A percentile compares a stretch with the other conserved stretches of the same genome.
phyloP scores from a whole-genome alignment of 176 grass and related monocot species.

The Ampelocalamus luodianensis region DNA sequence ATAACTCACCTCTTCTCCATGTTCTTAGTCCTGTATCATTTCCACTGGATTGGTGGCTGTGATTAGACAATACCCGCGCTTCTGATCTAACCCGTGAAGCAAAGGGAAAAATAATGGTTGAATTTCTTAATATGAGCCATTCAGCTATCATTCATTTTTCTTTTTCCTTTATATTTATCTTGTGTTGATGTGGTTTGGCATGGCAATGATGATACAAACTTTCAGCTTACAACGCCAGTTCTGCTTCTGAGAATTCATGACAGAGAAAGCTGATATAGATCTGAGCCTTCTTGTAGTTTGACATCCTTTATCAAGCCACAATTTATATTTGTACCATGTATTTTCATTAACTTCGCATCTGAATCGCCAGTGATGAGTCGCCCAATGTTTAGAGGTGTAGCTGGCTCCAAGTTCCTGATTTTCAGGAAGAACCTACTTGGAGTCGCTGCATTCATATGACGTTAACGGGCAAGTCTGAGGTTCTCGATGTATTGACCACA shows the following conservation, averaged over 20 bases:
- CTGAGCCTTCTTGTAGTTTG: slow-evolving; percentile 29
- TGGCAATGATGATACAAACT: slow-evolving; percentile 53
- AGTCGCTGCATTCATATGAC: slow-evolving; percentile 41
- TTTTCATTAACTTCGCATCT: neutral
- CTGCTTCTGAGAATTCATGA: slow-evolving; percentile 88
- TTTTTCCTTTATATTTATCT: neutral
- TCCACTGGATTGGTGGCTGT: slow-evolving; percentile 30
- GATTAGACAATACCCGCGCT: slow-evolving; percentile 63
- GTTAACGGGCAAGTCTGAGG: slow-evolving; percentile 30
- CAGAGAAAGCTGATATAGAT: slow-evolving; percentile 51
- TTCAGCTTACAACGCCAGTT: slow-evolving; percentile 63
- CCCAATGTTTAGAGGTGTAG: slow-evolving; percentile 35
- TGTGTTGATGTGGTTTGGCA: neutral
- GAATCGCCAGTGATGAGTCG: neutral
- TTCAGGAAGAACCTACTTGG: slow-evolving; percentile 63
- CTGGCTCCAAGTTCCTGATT: slow-evolving; percentile 45
- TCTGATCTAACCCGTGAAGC: slow-evolving; percentile 63
- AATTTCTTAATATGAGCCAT: slow-evolving; percentile 77
- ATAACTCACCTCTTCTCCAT: neutral
- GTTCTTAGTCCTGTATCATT: neutral
- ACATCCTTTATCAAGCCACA: neutral
- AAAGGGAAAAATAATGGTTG: slow-evolving; percentile 62
- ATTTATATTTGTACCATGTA: neutral
- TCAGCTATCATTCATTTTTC: neutral
- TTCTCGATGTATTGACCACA: accelerated